Conservation (phyloP, 805 yeast genomes). For the Saccharomycopsis sp. region DNA sequence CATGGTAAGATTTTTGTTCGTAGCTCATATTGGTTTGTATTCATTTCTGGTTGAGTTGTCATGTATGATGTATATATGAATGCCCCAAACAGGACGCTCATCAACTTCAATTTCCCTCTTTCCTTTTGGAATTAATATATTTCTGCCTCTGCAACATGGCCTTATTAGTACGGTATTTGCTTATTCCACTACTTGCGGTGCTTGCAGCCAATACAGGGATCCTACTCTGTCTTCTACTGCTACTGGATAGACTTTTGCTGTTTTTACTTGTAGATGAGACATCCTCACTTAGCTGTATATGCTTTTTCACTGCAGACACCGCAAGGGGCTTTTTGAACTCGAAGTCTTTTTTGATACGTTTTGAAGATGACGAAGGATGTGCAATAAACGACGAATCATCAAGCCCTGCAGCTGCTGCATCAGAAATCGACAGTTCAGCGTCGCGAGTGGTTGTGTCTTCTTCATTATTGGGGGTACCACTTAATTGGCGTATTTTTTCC, state of each 20-base stretch:
- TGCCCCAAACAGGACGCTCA: not conserved
- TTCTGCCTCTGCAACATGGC: conserved; percentile 3
- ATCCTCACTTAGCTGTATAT: not conserved
- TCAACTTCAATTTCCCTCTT: not conserved
- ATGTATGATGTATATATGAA: not conserved
- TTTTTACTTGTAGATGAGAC: not conserved
- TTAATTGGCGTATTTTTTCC: conserved; percentile 12
- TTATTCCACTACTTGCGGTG: not conserved
- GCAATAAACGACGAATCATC: not conserved
- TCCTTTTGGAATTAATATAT: not conserved
- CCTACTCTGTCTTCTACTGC: conserved; percentile 14
- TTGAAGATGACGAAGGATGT: not conserved
- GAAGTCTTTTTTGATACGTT: not conserved
- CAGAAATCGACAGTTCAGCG: not conserved
- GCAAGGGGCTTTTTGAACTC: not conserved
- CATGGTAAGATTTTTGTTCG: too few species aligned
- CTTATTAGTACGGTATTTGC: conserved; percentile 1
- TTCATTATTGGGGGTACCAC: not conserved
- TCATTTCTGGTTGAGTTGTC: not conserved
- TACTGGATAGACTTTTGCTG: not conserved
- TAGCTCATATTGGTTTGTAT: not conserved
- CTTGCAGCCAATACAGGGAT: conserved; percentile 11
- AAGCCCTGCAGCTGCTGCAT: not conserved
- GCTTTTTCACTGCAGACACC: not conserved
- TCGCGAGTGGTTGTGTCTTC: not conserved